phyloP scores from a whole-genome alignment of 1,284 basidiomycete genomes.

The Microbotryum saponariae region DNA sequence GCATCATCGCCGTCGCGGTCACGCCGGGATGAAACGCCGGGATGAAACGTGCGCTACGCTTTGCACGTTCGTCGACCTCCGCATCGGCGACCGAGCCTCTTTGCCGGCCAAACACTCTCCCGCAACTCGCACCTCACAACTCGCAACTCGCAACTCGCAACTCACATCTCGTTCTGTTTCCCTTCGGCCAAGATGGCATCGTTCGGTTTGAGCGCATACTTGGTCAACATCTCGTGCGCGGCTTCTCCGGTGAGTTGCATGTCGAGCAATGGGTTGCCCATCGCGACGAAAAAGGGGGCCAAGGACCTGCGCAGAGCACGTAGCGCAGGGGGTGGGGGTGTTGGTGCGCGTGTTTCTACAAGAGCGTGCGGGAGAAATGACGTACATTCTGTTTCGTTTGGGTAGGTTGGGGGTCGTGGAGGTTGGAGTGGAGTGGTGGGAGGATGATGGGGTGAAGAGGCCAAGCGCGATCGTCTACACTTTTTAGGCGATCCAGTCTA shows the following conservation, averaged over 20 bases:
- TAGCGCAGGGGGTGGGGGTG: background rate
- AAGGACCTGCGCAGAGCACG: conserved; percentile 1
- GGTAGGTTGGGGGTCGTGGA: too few species aligned
- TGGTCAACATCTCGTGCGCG: conserved; percentile 75
- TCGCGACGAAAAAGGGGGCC: conserved; percentile 33
- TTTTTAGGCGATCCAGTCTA: too few species aligned
- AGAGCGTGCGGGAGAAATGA: background rate
- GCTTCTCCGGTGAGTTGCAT: conserved; percentile 51
- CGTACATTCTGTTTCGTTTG: background rate
- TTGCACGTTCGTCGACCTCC: too few species aligned
- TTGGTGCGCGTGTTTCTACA: background rate
- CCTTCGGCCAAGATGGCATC: conserved; percentile 92
- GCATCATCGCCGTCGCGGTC: too few species aligned
- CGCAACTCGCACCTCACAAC: too few species aligned
- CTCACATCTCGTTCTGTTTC: conserved; percentile 76
- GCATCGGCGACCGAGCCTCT: too few species aligned
- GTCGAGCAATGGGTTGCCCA: conserved; percentile 38
- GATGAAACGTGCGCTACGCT: background rate
- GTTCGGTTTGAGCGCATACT: conserved; percentile 89
- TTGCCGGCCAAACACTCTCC: too few species aligned
- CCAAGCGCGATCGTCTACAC: too few species aligned
- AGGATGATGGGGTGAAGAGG: too few species aligned
- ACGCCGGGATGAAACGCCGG: background rate
- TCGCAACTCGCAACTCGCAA: too few species aligned
- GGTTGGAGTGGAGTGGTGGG: too few species aligned